These are phyloP conservation scores for Cichorium intybus DNA, from an alignment of 140 eudicot species.

Conservation along the genomic window DNA sequence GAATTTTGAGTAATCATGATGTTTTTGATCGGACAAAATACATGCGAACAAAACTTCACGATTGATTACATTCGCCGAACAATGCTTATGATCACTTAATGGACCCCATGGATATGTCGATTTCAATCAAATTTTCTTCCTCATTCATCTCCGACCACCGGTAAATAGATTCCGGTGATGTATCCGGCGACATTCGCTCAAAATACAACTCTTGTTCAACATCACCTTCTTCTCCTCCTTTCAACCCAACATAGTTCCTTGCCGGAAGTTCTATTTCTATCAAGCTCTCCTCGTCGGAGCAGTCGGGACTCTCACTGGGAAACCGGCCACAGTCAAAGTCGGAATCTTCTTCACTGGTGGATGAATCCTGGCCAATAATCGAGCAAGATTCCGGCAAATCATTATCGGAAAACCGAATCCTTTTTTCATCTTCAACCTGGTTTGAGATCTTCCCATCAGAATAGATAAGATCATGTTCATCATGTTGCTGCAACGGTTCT, in stretches of 20 bases:
- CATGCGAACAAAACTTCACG: not conserved
- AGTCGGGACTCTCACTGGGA: slow-evolving; percentile 36
- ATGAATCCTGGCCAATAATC: slow-evolving; percentile 22
- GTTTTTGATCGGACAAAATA: slow-evolving; percentile 6
- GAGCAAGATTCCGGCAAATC: slow-evolving; percentile 33
- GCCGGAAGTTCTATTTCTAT: slow-evolving; percentile 69
- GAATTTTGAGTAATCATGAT: not conserved
- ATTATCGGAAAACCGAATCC: not conserved
- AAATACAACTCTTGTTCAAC: slow-evolving; percentile 13
- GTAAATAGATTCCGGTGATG: slow-evolving; percentile 29
- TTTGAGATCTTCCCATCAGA: not conserved
- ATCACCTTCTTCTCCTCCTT: not conserved
- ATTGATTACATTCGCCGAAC: slow-evolving; percentile 3
- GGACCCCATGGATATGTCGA: slow-evolving; percentile 79
- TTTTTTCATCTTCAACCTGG: slow-evolving; percentile 8
- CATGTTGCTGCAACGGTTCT: not conserved
- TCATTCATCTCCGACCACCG: slow-evolving; percentile 30
- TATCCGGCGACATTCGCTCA: slow-evolving; percentile 18
- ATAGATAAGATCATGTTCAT: not conserved
- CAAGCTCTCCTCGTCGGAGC: slow-evolving; percentile 73
- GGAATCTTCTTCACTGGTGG: slow-evolving; percentile 51
- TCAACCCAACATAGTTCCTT: slow-evolving; percentile 37
- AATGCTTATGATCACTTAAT: slow-evolving; percentile 53
- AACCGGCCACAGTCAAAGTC: slow-evolving; percentile 25
- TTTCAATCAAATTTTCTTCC: slow-evolving; percentile 78